Conservation (phyloP, 257 asterid species). For the Leonotis leonurus region DNA sequence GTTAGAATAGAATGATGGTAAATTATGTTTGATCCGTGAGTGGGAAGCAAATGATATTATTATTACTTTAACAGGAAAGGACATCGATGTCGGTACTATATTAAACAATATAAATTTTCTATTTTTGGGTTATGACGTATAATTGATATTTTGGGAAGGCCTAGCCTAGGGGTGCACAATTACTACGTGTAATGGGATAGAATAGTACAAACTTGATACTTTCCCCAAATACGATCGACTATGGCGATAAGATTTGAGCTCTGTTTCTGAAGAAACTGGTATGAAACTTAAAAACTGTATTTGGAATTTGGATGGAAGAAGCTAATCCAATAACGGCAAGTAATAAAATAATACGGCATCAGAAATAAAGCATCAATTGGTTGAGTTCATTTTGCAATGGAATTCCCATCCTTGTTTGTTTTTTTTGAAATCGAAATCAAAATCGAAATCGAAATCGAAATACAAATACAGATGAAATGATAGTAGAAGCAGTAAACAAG, state of each 20-base stretch:
- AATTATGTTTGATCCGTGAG: too few relatives aligned
- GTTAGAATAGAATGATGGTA: too few relatives aligned
- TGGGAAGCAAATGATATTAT: too few relatives aligned
- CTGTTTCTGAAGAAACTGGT: not conserved
- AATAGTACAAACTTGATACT: not conserved
- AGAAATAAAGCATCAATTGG: not conserved
- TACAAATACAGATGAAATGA: too few relatives aligned
- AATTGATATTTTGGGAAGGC: not conserved
- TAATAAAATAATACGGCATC: not conserved
- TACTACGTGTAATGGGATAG: not conserved
- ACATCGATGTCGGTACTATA: not conserved
- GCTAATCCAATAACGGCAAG: not conserved
- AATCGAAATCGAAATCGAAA: too few relatives aligned
- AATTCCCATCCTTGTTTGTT: not conserved
- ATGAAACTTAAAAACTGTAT: too few relatives aligned
- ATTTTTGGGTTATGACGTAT: not conserved
- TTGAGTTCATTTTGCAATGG: not conserved
- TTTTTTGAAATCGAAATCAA: not conserved
- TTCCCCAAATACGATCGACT: not conserved
- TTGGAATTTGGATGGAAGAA: not conserved
- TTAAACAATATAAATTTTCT: not conserved
- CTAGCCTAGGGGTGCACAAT: too few relatives aligned
- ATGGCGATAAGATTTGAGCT: not conserved
- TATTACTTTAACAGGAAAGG: not conserved
- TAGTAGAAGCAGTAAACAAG: too few relatives aligned